Conservation (phyloP, 164 flowering plant genomes). For the Vitis cinerea region DNA sequence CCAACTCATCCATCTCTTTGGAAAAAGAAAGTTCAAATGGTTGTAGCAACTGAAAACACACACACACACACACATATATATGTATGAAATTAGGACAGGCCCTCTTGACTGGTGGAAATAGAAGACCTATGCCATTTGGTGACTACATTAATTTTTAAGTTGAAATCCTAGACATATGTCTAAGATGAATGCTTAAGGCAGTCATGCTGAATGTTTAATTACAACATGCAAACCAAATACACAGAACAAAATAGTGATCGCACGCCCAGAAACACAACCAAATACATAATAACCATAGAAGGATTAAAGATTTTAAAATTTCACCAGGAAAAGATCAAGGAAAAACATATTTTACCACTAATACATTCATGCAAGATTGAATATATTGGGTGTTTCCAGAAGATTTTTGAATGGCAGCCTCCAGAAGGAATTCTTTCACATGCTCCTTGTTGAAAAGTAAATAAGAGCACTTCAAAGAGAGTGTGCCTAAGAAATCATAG, state of each 20-base stretch:
- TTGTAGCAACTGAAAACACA: too few species aligned
- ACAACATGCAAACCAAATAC: too few species aligned
- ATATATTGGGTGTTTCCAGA: constrained; percentile 43
- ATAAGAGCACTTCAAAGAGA: constrained; percentile 83
- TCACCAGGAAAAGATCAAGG: background rate
- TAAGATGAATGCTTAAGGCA: too few species aligned
- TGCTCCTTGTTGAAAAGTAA: constrained; percentile 86
- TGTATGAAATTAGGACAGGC: too few species aligned
- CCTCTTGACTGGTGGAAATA: too few species aligned
- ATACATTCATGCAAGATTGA: constrained; percentile 71
- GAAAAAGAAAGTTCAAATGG: too few species aligned
- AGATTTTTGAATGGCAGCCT: constrained; percentile 52
- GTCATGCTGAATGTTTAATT: too few species aligned
- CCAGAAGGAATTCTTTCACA: constrained; percentile 72
- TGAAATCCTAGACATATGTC: background rate
- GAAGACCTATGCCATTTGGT: too few species aligned
- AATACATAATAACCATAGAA: background rate
- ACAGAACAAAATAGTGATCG: background rate
- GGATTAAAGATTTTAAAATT: background rate
- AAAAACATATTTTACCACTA: constrained; percentile 60
- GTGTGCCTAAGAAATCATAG: constrained; percentile 68
- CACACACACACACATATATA: too few species aligned
- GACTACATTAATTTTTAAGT: too few species aligned
- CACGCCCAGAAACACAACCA: background rate
- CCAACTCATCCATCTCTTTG: too few species aligned